Evolutionary conservation across 176 grass and related monocot genomes (phyloP).

Genomic region (Oryza meridionalis): DNA sequence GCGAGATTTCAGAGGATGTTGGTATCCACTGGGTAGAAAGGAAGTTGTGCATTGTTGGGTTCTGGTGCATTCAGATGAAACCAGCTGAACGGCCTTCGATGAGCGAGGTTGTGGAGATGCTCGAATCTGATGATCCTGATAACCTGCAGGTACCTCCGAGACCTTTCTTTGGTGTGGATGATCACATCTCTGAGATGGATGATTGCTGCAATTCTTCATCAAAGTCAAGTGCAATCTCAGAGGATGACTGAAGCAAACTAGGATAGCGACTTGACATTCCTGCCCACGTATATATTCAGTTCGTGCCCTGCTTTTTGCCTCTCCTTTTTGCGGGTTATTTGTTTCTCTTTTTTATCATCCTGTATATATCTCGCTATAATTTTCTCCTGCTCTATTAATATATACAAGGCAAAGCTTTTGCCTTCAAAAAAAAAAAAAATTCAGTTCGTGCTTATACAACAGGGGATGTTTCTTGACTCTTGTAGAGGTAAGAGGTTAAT

Average conservation of each 20-base stretch:
- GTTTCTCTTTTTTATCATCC: no score
- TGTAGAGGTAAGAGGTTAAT: no score
- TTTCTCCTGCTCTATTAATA: no score
- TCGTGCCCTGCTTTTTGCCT: no score
- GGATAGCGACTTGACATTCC: no score
- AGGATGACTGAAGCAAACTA: not conserved
- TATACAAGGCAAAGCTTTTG: no score
- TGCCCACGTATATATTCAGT: no score
- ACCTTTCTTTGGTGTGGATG: conserved; percentile 37
- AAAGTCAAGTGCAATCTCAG: not conserved
- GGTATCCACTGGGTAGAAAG: conserved; percentile 38
- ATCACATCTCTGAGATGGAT: not conserved
- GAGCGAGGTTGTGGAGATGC: conserved; percentile 55
- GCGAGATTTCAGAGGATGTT: not conserved
- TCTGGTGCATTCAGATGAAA: conserved; percentile 58
- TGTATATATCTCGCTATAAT: no score
- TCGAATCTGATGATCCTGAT: not conserved
- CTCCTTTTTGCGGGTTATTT: no score
- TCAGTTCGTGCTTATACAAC: not conserved
- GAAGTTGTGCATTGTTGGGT: conserved; percentile 47
- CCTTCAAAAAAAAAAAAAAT: no score
- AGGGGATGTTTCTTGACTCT: no score
- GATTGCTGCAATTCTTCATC: not conserved
- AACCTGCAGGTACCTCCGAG: conserved; percentile 32
- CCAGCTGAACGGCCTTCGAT: conserved; percentile 23